Evolutionary conservation across 805 yeast genomes (phyloP).

Genomic region (Pachysolen tannophilus): DNA sequence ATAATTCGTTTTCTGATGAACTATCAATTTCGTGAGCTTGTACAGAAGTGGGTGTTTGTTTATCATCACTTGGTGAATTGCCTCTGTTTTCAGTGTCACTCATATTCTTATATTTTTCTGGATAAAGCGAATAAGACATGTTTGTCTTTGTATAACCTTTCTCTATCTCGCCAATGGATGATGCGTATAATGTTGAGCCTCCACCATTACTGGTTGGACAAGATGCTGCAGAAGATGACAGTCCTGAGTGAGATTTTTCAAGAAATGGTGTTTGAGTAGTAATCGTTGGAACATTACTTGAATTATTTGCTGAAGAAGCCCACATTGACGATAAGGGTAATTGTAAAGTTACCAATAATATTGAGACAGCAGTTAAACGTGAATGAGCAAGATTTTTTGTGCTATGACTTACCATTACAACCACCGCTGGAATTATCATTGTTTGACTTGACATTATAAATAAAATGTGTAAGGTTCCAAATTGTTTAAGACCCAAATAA

Average conservation of each 20-base stretch:
- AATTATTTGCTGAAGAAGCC: conserved; percentile 66
- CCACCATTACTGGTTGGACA: conserved; percentile 11
- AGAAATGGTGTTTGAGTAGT: background rate
- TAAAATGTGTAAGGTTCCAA: conserved; percentile 74
- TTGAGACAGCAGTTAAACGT: conserved; percentile 41
- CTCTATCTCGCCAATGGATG: too few relatives aligned
- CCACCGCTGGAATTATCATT: conserved; percentile 65
- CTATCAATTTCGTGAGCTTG: too few relatives aligned
- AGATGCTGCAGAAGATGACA: conserved; percentile 9
- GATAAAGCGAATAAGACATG: too few relatives aligned
- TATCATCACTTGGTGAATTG: too few relatives aligned
- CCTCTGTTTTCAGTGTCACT: too few relatives aligned
- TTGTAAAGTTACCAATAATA: conserved; percentile 58
- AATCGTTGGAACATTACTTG: conserved; percentile 32
- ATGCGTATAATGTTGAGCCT: too few relatives aligned
- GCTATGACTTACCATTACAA: conserved; percentile 46
- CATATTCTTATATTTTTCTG: too few relatives aligned
- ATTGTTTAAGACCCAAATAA: conserved; percentile 71
- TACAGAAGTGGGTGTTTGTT: too few relatives aligned
- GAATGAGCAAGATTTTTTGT: conserved; percentile 27
- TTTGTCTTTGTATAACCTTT: too few relatives aligned
- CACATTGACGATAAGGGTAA: conserved; percentile 83
- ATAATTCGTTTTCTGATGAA: too few relatives aligned
- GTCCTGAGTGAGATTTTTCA: too few relatives aligned
- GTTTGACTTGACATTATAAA: conserved; percentile 79